phyloP scores from a whole-genome alignment of 2,329 filamentous ascomycete genomes.

The Samsoniella hepiali region DNA sequence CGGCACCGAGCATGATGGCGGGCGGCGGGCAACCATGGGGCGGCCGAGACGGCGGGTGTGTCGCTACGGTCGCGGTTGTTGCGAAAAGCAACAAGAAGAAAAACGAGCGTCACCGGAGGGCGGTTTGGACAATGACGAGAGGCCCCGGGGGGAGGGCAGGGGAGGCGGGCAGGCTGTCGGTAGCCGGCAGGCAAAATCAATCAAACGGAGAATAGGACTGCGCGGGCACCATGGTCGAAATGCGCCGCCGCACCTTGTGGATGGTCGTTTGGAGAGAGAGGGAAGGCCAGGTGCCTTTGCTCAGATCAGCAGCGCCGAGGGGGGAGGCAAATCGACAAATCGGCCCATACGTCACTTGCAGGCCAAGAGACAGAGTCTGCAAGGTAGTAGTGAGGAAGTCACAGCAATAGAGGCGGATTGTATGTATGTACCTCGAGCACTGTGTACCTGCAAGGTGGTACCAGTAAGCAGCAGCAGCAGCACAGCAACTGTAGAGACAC shows the following conservation, averaged over 20 bases:
- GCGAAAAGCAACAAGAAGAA: background rate
- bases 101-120: background rate
- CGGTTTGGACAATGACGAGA: background rate
- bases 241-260: background rate
- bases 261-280: background rate
- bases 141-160: background rate
- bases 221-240: constrained; percentile 11
- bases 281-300: background rate
- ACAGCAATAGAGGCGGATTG: background rate
- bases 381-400: background rate
- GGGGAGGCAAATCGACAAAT: background rate
- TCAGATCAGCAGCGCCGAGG: background rate
- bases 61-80: background rate
- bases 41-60: background rate
- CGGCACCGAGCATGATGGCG: constrained; percentile 49
- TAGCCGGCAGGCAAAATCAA: constrained; percentile 1
- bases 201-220: constrained; percentile 12
- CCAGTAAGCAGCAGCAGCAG: background rate
- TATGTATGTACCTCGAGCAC: too few relatives aligned
- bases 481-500: too few relatives aligned
- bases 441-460: background rate
- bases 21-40: constrained; percentile 18
- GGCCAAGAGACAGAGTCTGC: constrained; percentile 5
- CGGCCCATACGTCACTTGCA: constrained; percentile 12
- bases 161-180: background rate